A percentile compares a stretch with the other conserved stretches of the same genome.
Evolutionary conservation across 805 yeast genomes (phyloP).

Genomic region (Zygosaccharomyces rouxii): DNA sequence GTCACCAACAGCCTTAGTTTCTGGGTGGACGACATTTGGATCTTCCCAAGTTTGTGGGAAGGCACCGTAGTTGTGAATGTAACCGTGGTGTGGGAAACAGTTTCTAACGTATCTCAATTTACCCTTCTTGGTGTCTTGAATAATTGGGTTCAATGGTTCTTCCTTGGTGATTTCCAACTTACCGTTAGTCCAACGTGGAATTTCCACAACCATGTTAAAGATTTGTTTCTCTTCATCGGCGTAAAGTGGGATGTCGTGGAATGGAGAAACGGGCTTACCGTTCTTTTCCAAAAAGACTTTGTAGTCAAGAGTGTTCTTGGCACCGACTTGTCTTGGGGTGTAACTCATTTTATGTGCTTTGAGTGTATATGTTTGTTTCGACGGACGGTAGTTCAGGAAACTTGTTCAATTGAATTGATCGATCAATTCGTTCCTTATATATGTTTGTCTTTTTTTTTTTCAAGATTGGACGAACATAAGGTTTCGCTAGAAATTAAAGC

Average conservation of each 20-base stretch:
- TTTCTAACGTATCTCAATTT: constrained; percentile 92
- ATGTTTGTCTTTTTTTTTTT: background rate
- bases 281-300: constrained; percentile 86
- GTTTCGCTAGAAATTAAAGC: background rate
- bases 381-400: background rate
- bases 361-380: background rate
- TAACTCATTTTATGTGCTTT: constrained; percentile 50
- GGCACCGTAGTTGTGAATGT: constrained; percentile 97
- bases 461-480: background rate
- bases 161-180: constrained; percentile 93
- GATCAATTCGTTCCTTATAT: constrained; percentile 1
- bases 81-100: constrained; percentile 98
- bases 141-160: constrained; percentile 79
- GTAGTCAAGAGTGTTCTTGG: constrained; percentile 92
- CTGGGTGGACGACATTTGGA: constrained; percentile 59
- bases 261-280: constrained; percentile 91
- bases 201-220: constrained; percentile 89
- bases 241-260: constrained; percentile 89
- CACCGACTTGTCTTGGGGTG: constrained; percentile 90
- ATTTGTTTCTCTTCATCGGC: constrained; percentile 91
- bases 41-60: constrained; percentile 94
- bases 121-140: constrained; percentile 97
- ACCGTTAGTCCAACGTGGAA: constrained; percentile 98
- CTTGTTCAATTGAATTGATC: background rate
- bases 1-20: constrained; percentile 69